Conservation (phyloP, 352 stramenopile species). For the Phytopythium vexans region DNA sequence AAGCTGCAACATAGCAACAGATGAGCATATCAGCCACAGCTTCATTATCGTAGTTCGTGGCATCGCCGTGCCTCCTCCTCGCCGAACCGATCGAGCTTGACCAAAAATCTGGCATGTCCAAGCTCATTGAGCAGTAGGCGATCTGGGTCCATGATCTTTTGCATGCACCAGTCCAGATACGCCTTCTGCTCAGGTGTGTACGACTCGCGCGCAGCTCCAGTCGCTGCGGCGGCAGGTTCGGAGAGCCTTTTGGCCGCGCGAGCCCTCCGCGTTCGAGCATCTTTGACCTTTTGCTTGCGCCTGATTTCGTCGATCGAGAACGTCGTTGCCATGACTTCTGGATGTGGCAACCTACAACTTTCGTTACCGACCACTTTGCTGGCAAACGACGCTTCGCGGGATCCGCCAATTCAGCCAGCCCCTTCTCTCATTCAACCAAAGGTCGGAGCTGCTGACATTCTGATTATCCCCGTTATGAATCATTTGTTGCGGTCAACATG, state of each 20-base stretch:
- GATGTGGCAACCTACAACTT: neutral
- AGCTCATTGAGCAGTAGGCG: constrained; percentile 39
- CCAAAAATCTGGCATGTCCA: constrained; percentile 26
- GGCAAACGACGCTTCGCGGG: neutral
- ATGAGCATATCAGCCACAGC: neutral
- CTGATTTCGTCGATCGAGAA: constrained; percentile 67
- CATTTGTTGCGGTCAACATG: no score
- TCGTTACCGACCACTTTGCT: neutral
- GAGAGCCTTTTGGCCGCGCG: neutral
- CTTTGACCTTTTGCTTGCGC: constrained; percentile 46
- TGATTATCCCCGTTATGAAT: no score
- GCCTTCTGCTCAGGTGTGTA: constrained; percentile 42
- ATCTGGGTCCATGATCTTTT: constrained; percentile 50
- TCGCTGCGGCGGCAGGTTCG: neutral
- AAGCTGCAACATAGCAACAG: constrained; percentile 21
- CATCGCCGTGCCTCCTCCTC: constrained; percentile 32
- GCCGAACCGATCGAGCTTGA: constrained; percentile 54
- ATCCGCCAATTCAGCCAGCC: neutral
- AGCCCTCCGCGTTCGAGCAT: constrained; percentile 14
- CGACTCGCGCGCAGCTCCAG: constrained; percentile 9
- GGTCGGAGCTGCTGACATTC: no score
- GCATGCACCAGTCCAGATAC: constrained; percentile 58
- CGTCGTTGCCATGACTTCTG: constrained; percentile 13
- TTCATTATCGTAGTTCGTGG: neutral
- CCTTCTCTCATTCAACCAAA: no score